A percentile compares a stretch with the other conserved stretches of the same genome.
These are phyloP conservation scores for Pseudocercospora musae DNA, from an alignment of 2,329 filamentous ascomycete genomes.

Conservation along the genomic window DNA sequence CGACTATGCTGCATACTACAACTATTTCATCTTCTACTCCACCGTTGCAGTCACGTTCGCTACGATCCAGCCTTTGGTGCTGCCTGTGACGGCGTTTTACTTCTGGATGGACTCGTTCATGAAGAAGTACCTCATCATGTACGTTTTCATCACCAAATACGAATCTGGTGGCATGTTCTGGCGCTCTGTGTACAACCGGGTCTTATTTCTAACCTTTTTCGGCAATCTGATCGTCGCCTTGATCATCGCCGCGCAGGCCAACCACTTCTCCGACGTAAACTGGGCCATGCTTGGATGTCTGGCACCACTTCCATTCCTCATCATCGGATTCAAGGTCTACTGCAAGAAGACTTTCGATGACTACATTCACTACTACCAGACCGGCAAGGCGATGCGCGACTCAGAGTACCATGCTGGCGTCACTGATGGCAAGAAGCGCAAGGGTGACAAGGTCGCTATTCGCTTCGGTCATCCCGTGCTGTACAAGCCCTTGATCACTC, in stretches of 20 bases:
- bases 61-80: slow-evolving; percentile 78
- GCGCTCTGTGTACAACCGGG: slow-evolving; percentile 88
- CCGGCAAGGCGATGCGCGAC: slow-evolving; percentile 54
- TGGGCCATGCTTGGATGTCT: slow-evolving; percentile 65
- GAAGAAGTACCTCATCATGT: slow-evolving; percentile 89
- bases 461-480: slow-evolving; percentile 89
- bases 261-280: slow-evolving; percentile 26
- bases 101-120: slow-evolving; percentile 82
- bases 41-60: slow-evolving; percentile 85
- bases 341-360: slow-evolving; percentile 73
- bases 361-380: slow-evolving; percentile 76
- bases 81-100: slow-evolving; percentile 84
- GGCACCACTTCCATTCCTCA: slow-evolving; percentile 69
- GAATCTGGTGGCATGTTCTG: slow-evolving; percentile 93
- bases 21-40: slow-evolving; percentile 93
- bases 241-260: slow-evolving; percentile 57
- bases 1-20: slow-evolving; percentile 96
- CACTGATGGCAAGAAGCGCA: slow-evolving; percentile 41
- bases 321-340: slow-evolving; percentile 82
- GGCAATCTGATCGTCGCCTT: slow-evolving; percentile 75
- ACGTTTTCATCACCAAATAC: slow-evolving; percentile 94
- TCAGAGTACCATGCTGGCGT: slow-evolving; percentile 28
- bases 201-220: slow-evolving; percentile 77
- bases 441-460: slow-evolving; percentile 66
- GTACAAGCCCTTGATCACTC: slow-evolving; percentile 83